A percentile compares a stretch with the other conserved stretches of the same genome.
phyloP scores from a whole-genome alignment of 805 yeast species.

The Candida argentea region DNA sequence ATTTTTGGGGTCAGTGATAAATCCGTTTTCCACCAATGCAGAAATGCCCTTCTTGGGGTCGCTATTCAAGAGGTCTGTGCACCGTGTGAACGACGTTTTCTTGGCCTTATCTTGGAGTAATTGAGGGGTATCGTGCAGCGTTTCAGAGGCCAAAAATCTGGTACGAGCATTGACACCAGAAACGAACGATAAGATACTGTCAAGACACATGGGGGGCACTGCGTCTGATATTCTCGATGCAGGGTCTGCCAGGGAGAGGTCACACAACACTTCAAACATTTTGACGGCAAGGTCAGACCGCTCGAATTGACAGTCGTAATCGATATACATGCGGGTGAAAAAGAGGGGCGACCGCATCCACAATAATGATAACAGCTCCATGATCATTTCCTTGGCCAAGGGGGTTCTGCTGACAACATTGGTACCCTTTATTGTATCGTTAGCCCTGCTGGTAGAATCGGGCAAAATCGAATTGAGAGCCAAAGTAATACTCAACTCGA shows the following conservation, averaged over 20 bases:
- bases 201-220: constrained; percentile 90
- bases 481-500: constrained; percentile 60
- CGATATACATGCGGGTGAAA: constrained; percentile 66
- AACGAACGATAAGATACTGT: constrained; percentile 68
- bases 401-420: constrained; percentile 18
- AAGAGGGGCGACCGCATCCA: constrained; percentile 77
- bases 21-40: constrained; percentile 52
- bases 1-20: constrained; percentile 42
- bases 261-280: constrained; percentile 60
- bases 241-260: constrained; percentile 76
- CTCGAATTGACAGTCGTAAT: constrained; percentile 86
- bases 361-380: constrained; percentile 73
- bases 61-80: constrained; percentile 66
- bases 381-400: constrained; percentile 60
- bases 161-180: constrained; percentile 49
- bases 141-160: constrained; percentile 14
- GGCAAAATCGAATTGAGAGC: constrained; percentile 52
- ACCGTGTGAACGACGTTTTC: constrained; percentile 69
- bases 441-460: constrained; percentile 7
- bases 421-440: constrained; percentile 14
- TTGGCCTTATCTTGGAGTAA: constrained; percentile 35
- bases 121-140: constrained; percentile 1
- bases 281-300: constrained; percentile 66
- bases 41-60: constrained; percentile 71
- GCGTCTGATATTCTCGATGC: constrained; percentile 70